phyloP scores from a whole-genome alignment of 2,329 filamentous ascomycete species.

The Fusarium sp. region DNA sequence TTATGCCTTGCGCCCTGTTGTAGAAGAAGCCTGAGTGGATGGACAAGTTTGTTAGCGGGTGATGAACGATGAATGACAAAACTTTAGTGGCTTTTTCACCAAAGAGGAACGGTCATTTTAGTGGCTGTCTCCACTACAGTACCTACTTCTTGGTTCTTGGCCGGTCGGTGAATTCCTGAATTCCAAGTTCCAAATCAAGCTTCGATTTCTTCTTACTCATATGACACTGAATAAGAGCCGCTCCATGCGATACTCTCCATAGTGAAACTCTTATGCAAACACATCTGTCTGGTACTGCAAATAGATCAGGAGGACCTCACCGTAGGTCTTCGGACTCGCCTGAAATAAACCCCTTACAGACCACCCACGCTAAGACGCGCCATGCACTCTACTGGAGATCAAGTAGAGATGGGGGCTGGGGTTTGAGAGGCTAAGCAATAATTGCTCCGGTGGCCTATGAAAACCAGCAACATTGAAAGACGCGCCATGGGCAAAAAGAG shows the following conservation, averaged over 20 bases:
- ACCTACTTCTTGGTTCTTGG: slow-evolving; percentile 16
- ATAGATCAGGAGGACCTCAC: not conserved
- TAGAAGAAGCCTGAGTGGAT: slow-evolving; percentile 1
- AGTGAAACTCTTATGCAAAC: not conserved
- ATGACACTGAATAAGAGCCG: slow-evolving; percentile 4
- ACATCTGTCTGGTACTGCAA: not conserved
- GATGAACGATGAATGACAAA: slow-evolving; percentile 22
- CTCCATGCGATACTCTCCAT: slow-evolving; percentile 3
- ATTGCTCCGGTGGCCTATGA: slow-evolving; percentile 16
- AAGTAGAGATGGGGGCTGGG: slow-evolving; percentile 8
- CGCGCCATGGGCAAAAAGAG: slow-evolving; percentile 7
- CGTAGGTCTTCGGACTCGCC: not conserved
- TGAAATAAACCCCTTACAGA: slow-evolving; percentile 7
- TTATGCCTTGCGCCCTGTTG: slow-evolving; percentile 9
- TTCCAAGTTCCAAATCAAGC: slow-evolving; percentile 10
- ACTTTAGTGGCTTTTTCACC: slow-evolving; percentile 26
- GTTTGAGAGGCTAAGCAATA: slow-evolving; percentile 8
- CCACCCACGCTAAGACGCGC: slow-evolving; percentile 23
- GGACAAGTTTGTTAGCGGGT: not conserved
- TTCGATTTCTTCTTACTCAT: slow-evolving; percentile 8
- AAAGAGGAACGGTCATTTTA: slow-evolving; percentile 12
- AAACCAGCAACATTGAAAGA: slow-evolving; percentile 9
- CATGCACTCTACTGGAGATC: slow-evolving; percentile 11
- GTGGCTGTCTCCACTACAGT: slow-evolving; percentile 19
- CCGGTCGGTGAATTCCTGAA: slow-evolving; percentile 13